Percentiles rank a stretch among this genome's conserved stretches.
These are phyloP conservation scores for Lophiostoma macrostomum DNA, from an alignment of 495 filamentous ascomycete species.

Conservation along the genomic window DNA sequence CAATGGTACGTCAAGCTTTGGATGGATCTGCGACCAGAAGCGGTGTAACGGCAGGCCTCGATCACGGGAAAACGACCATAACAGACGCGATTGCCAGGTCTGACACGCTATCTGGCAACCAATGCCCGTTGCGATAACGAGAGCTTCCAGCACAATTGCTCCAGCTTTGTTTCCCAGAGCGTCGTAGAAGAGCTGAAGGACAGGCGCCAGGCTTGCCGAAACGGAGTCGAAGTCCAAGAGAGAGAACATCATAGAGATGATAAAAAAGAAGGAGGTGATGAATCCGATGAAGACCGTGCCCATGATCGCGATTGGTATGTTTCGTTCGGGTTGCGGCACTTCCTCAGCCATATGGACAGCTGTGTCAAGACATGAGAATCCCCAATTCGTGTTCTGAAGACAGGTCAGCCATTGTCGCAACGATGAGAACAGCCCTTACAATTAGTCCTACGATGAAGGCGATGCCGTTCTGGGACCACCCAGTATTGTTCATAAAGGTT, in stretches of 20 bases:
- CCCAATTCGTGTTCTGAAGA: slow-evolving; percentile 52
- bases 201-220: slow-evolving; percentile 52
- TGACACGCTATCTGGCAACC: slow-evolving; percentile 54
- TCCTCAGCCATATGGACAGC: slow-evolving; percentile 60
- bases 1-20: slow-evolving; percentile 51
- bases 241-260: slow-evolving; percentile 55
- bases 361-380: slow-evolving; percentile 56
- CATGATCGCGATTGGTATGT: slow-evolving; percentile 53
- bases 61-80: slow-evolving; percentile 59
- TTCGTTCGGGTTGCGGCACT: slow-evolving; percentile 46
- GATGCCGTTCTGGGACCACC: slow-evolving; percentile 55
- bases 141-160: slow-evolving; percentile 51
- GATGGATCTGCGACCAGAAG: slow-evolving; percentile 46
- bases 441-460: slow-evolving; percentile 61
- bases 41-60: slow-evolving; percentile 48
- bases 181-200: slow-evolving; percentile 55
- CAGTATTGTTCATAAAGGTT: slow-evolving; percentile 57
- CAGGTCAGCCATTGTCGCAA: not conserved
- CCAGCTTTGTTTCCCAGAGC: slow-evolving; percentile 51
- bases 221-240: slow-evolving; percentile 47
- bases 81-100: slow-evolving; percentile 54
- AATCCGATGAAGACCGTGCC: slow-evolving; percentile 56
- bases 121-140: slow-evolving; percentile 53
- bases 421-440: not conserved
- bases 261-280: slow-evolving; percentile 51